These are phyloP conservation scores for Aspergillus ustus DNA, from an alignment of 2,329 filamentous ascomycete genomes.

Conservation along the genomic window DNA sequence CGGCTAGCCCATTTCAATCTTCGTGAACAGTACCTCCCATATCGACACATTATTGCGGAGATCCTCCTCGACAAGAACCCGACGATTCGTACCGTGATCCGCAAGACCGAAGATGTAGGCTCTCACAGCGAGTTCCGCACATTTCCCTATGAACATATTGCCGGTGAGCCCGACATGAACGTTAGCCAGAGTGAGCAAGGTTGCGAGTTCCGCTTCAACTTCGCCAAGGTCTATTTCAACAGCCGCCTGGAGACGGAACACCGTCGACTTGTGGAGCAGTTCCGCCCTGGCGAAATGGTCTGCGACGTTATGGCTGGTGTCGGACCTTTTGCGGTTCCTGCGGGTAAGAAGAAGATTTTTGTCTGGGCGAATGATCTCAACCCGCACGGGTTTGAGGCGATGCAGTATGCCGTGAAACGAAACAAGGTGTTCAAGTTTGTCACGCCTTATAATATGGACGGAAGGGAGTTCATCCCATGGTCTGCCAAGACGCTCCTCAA, in stretches of 20 bases:
- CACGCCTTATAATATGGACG: conserved; percentile 79
- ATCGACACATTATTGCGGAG: conserved; percentile 83
- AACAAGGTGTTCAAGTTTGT: conserved; percentile 85
- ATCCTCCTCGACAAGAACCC: conserved; percentile 90
- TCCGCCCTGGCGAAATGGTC: conserved; percentile 83
- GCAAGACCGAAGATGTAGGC: conserved; percentile 90
- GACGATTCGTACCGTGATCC: conserved; percentile 84
- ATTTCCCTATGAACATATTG: conserved; percentile 88
- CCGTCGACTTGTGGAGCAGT: conserved; percentile 73
- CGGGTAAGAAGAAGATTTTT: conserved; percentile 86
- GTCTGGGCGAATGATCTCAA: conserved; percentile 98
- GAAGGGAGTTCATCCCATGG: conserved; percentile 75
- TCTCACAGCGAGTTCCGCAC: conserved; percentile 85
- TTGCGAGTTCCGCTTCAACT: conserved; percentile 91
- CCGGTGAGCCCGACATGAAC: conserved; percentile 78
- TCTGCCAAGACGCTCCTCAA: conserved; percentile 63
- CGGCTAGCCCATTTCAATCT: conserved; percentile 83
- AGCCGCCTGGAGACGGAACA: conserved; percentile 89
- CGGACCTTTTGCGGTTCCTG: conserved; percentile 90
- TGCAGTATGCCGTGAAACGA: conserved; percentile 69
- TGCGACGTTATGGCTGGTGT: conserved; percentile 98
- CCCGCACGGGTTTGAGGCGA: conserved; percentile 77
- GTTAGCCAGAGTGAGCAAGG: conserved; percentile 81
- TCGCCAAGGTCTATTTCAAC: conserved; percentile 98
- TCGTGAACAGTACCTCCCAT: conserved; percentile 78